Evolutionary conservation across 345 rosid species (phyloP), one percentile per base, ranked within the genome.

Genomic region (Hypericum perforatum): DNA sequence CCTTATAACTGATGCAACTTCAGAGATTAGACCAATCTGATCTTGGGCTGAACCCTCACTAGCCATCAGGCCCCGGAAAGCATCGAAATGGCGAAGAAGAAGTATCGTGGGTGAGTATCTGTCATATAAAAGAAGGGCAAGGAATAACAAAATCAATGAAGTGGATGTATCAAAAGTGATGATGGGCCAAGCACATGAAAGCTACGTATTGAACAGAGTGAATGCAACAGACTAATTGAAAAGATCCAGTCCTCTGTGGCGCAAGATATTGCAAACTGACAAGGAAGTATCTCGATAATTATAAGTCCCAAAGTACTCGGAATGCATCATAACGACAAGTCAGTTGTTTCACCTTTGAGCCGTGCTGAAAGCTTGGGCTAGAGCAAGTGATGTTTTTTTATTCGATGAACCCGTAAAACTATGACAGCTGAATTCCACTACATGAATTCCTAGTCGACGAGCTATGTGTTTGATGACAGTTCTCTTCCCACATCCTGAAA

Each of bases 351-450:
- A 92, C 98, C 94, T 92, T 78, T 70, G 85, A 9, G 95, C 95
- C 58, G 78, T 72, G 64, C 74, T 64, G 72, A 92, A 88, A 73
- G 95, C 86, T 72, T 92, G 85, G 57, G 85, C 76, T 56, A 92
- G 79, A 36, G 92, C 83, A 69, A 53, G 61, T 42, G 98, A 81
- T 53, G 78, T 73, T 56, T 71, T 92, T 70, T 71, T 78, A 63
- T 85, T 96, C 57, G 96, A 76, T 39, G 97, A 77, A 16, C 89
- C 70, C 71, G 69, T 69, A 53, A 91, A 71, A 69, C 56, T 77
- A 65, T 88, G 92, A 65, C 98, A 92, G 72, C 94, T 92, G 71
- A 76, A 76, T 70, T 92, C 98, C 63, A 92, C 90, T 16, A 88
- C 86, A 78, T 88, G 96, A 62, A 88, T 63, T 46, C 96, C 96